These are phyloP conservation scores for Aureobasidium sp. DNA, from an alignment of 2,329 filamentous ascomycete species.

Conservation along the genomic window DNA sequence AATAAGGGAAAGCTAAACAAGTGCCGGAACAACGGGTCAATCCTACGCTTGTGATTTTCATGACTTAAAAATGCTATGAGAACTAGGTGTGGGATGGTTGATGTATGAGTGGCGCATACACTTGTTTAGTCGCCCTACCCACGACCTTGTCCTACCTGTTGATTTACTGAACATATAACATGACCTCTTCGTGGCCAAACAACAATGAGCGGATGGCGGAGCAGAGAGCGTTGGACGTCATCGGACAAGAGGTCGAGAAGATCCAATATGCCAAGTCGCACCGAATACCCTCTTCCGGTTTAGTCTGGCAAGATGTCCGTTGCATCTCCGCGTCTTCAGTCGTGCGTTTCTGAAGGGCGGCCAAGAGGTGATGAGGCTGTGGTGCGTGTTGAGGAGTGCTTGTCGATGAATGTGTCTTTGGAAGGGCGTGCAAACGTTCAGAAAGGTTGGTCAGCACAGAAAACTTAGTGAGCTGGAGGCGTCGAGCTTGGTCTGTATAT, in stretches of 20 bases:
- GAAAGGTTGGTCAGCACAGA: background rate
- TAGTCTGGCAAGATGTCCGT: background rate
- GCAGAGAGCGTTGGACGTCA: constrained; percentile 1
- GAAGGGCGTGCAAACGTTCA: background rate
- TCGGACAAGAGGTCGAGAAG: background rate
- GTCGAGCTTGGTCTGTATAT: background rate
- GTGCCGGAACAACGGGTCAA: background rate
- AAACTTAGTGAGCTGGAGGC: background rate
- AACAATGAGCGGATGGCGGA: background rate
- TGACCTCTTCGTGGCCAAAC: background rate
- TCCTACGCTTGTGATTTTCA: background rate
- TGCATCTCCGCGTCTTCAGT: background rate
- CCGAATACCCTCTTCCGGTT: background rate
- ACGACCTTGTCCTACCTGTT: background rate
- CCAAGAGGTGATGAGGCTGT: background rate
- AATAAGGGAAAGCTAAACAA: background rate
- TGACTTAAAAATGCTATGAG: background rate
- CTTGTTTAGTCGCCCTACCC: background rate
- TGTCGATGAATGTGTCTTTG: background rate
- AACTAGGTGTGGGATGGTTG: background rate
- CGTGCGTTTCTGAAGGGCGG: background rate
- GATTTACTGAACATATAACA: background rate
- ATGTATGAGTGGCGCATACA: background rate
- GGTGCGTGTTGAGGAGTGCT: background rate
- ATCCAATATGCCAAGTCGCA: constrained; percentile 10